phyloP scores from a whole-genome alignment of 1,284 basidiomycete species.

The Cystobasidiaceae sp. region DNA sequence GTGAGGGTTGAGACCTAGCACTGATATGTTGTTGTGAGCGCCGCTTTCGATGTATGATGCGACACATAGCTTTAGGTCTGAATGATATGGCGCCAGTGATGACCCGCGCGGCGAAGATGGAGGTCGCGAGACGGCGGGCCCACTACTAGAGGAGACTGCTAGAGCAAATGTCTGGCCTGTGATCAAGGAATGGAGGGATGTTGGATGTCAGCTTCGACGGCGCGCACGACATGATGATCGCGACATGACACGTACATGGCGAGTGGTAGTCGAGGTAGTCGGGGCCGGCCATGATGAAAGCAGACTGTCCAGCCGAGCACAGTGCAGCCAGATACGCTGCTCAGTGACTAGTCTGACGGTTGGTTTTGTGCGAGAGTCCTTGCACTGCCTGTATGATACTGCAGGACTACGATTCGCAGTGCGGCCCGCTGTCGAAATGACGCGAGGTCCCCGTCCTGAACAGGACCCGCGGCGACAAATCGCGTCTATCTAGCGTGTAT shows the following conservation, averaged over 20 bases:
- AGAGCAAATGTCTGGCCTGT: conserved; percentile 19
- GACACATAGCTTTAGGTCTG: conserved; percentile 55
- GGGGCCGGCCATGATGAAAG: conserved; percentile 16
- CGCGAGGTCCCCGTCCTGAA: no score
- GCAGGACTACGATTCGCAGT: no score
- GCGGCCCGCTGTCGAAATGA: no score
- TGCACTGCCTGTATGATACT: no score
- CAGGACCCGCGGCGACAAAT: no score
- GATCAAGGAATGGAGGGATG: background rate
- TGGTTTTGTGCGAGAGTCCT: no score
- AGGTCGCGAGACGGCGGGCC: background rate
- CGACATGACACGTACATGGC: background rate
- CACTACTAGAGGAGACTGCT: conserved; percentile 15
- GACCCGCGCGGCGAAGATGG: background rate
- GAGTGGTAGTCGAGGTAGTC: conserved; percentile 30
- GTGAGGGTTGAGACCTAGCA: conserved; percentile 58
- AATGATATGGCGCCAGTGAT: conserved; percentile 20
- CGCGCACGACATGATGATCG: background rate
- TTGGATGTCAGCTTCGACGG: background rate
- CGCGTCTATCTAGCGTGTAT: no score
- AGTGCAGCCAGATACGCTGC: no score
- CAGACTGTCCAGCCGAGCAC: no score
- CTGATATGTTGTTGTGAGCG: conserved; percentile 70
- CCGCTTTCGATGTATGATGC: conserved; percentile 60
- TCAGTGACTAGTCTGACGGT: no score